Conservation (phyloP, 1,139 yeast genomes). For the Saccharomyces pastorianus region DNA sequence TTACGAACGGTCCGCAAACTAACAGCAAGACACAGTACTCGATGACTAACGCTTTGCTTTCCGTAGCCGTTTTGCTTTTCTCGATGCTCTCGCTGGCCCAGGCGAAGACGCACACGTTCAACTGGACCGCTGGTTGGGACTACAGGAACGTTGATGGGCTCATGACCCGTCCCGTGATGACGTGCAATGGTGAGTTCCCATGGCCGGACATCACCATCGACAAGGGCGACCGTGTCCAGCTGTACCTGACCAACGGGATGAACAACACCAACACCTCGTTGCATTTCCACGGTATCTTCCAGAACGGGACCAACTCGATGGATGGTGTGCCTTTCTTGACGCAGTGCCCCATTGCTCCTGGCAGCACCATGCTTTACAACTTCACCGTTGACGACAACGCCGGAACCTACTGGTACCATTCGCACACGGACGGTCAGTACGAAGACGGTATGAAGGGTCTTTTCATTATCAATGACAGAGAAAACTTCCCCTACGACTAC, state of each 20-base stretch:
- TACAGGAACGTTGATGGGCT: constrained; percentile 70
- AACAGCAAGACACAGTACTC: neutral
- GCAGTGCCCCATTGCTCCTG: constrained; percentile 83
- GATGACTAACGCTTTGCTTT: neutral
- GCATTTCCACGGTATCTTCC: constrained; percentile 91
- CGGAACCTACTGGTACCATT: constrained; percentile 94
- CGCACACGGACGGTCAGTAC: constrained; percentile 78
- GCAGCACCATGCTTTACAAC: constrained; percentile 59
- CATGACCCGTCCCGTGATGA: constrained; percentile 56
- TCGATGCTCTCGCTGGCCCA: constrained; percentile 4
- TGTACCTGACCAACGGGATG: constrained; percentile 64
- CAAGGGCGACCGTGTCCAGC: constrained; percentile 67
- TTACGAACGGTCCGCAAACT: too few species aligned
- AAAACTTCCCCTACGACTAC: constrained; percentile 43
- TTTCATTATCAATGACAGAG: constrained; percentile 46
- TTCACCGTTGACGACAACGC: constrained; percentile 74
- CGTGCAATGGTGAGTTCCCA: constrained; percentile 81
- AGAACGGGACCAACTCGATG: constrained; percentile 60
- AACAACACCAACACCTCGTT: constrained; percentile 59
- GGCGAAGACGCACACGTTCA: constrained; percentile 55
- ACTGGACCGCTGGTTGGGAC: constrained; percentile 72
- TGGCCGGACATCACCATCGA: constrained; percentile 67
- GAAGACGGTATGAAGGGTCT: constrained; percentile 88
- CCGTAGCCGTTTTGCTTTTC: neutral
- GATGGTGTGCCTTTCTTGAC: constrained; percentile 86